Conservation (phyloP, 495 filamentous ascomycete species). For the Mytilinidion resinicola region DNA sequence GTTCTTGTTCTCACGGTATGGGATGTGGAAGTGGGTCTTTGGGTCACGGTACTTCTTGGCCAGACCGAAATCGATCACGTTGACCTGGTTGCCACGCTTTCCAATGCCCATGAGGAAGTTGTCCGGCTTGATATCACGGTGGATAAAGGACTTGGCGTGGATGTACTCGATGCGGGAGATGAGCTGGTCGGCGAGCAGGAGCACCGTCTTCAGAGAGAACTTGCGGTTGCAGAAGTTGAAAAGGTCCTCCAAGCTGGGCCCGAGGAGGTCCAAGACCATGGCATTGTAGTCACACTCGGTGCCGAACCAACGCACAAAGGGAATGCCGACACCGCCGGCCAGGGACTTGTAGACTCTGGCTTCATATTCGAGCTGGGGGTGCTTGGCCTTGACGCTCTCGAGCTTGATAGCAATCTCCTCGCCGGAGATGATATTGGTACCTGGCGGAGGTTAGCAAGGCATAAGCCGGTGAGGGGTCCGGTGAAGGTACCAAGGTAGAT, state of each 20-base stretch:
- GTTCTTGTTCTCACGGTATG: constrained; percentile 99
- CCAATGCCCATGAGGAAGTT: constrained; percentile 99
- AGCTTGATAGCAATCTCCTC: constrained; percentile 99
- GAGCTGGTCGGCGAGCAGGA: constrained; percentile 95
- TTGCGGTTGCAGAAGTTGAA: constrained; percentile 99
- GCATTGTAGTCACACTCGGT: constrained; percentile 99
- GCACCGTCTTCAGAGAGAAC: constrained; percentile 98
- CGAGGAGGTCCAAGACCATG: constrained; percentile 98
- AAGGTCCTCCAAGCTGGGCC: constrained; percentile 96
- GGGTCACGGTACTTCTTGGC: constrained; percentile 99
- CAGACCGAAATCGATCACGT: constrained; percentile 98
- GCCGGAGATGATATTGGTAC: constrained; percentile 99
- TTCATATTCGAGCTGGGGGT: constrained; percentile 99
- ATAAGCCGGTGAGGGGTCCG: not conserved
- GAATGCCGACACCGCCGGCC: constrained; percentile 96
- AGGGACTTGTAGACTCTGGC: constrained; percentile 99
- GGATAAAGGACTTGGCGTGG: constrained; percentile 99
- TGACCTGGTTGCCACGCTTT: constrained; percentile 99
- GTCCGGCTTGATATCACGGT: constrained; percentile 99
- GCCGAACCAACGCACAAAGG: constrained; percentile 99
- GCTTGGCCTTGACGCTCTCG: constrained; percentile 99
- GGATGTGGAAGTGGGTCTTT: constrained; percentile 99
- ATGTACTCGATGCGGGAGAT: constrained; percentile 99
- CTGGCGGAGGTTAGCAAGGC: constrained; percentile 34
- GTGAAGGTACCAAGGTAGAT: constrained; percentile 80